Evolutionary conservation across 169 alveolate species (phyloP), one percentile per base, ranked within the genome.

Genomic region (Eimeria mitis): DNA sequence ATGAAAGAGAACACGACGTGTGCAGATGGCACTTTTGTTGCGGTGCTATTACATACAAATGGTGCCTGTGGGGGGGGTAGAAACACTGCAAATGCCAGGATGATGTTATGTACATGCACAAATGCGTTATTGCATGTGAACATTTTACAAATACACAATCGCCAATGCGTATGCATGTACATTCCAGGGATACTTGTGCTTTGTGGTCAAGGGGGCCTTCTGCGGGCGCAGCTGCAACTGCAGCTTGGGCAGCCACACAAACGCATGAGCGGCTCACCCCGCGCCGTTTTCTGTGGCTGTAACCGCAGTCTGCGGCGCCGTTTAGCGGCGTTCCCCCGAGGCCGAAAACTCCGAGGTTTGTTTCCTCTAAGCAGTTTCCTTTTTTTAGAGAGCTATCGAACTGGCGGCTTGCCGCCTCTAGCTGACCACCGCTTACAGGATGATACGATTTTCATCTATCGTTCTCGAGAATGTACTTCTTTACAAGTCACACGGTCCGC

Each of bases 311-410:
- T 78, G 88, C 65, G 88, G 65, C 68, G 88, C 65, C 44, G 44
- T 31, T 78, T 23, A 52, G 88, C 88, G 44, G 68, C 88, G 61
- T 28, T 49, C 88, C 65, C 54, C 47, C 61, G n/a, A 47, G 40
- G n/a, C 88, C 49, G 42, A 2, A 47, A 37, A 78, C 63, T 78
- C 44, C 88, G 88, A 78, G 65, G 88, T 78, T 78, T 78, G 68
- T 78, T 49, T 78, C 88, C 88, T 78, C 42, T 23, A 78, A 78
- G 88, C 88, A 78, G 88, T 47, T 40, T 42, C 44, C 88, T 78
- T 76, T 78, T 52, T 52, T 44, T 78, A 73, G 83, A 73, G 83
- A 14, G n/a, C 54, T 31, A 73, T 40, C 34, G 79, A 52, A 13
- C 49, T 4, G n/a, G 79, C 25, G n/a, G 79, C 52, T 70, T 14